Base-by-base conservation (phyloP, 805 yeast genomes). In the Metschnikowia chrysomelidarum region DNA sequence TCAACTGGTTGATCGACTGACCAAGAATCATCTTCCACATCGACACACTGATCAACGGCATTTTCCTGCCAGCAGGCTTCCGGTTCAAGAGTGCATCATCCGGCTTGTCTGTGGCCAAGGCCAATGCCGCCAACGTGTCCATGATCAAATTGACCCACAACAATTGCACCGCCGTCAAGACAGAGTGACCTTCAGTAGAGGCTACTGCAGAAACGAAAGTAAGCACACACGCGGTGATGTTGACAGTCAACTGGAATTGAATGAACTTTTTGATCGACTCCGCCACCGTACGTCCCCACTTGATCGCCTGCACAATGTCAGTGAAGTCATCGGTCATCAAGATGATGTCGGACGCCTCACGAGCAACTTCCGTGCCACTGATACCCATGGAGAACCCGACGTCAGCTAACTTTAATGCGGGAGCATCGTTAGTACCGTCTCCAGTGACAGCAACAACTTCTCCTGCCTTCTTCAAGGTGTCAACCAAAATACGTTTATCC, bases 311-410 rank as follows among this genome's bases (percentile, higher is more conserved):
- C 29, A 93, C 98, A 60, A 93, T 93, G 27, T 94, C 89, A 4
- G 87, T 71, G 56, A 93, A 93, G 65, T 93, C 95, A 64, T 93
- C 96, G 29, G 91, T 89, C 93, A 87, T 87, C 45, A 87, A 72
- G 48, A 87, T 86, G 49, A 87, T 87, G 63, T 87, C 95, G 7
- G 91, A 86, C 6, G 98, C 98, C 58, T 93, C 99, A 60, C 96
- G 78, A 7, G 99, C 98, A 43, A 93, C 98, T 63, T 93, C 99
- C 2, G 98, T 93, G 47, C 99, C 99, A 7, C 95, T 75, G 42
- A 89, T 87, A 47, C 99, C 99, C 99, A 93, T 93, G 2, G 98
- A 86, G 56, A 93, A 91, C 2, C 99, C 99, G 40, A 93, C 95
- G 64, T 93, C 98, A 0, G 98, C 99, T 40, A 89, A 71, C 55